Conservation (phyloP, 129 eudicot species). For the Centrapalus pauciflorus region DNA sequence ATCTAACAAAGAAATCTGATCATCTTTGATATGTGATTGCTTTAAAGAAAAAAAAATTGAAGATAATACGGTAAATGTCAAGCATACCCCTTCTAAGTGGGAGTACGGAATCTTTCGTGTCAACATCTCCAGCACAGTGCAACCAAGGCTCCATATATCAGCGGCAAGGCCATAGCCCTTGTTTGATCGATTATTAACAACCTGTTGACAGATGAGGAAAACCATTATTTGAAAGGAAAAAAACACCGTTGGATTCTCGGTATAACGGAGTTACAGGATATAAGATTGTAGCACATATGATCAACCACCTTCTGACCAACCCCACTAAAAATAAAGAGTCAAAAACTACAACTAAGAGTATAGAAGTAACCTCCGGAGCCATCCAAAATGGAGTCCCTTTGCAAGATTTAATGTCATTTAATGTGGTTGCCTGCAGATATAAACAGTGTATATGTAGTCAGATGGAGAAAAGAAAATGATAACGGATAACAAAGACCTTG, state of each 20-base stretch:
- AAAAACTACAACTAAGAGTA: constrained; percentile 6
- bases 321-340: neutral
- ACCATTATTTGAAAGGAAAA: too few species aligned
- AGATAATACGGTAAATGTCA: neutral
- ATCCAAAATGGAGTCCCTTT: constrained; percentile 95
- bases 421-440: constrained; percentile 49
- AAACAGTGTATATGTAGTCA: neutral
- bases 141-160: constrained; percentile 97
- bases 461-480: neutral
- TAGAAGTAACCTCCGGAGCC: constrained; percentile 82
- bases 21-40: neutral
- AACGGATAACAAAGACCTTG: neutral
- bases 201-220: too few species aligned
- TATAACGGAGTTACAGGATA: too few species aligned
- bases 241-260: too few species aligned
- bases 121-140: constrained; percentile 89
- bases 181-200: constrained; percentile 48
- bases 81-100: constrained; percentile 75
- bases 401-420: constrained; percentile 87
- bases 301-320: neutral
- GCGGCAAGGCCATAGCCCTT: constrained; percentile 84
- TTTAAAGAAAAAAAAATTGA: neutral
- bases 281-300: neutral
- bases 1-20: too few species aligned
- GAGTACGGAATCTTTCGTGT: constrained; percentile 71